These are phyloP conservation scores for Cryptococcus amylolentus DNA, from an alignment of 1,284 basidiomycete species.

Conservation along the genomic window DNA sequence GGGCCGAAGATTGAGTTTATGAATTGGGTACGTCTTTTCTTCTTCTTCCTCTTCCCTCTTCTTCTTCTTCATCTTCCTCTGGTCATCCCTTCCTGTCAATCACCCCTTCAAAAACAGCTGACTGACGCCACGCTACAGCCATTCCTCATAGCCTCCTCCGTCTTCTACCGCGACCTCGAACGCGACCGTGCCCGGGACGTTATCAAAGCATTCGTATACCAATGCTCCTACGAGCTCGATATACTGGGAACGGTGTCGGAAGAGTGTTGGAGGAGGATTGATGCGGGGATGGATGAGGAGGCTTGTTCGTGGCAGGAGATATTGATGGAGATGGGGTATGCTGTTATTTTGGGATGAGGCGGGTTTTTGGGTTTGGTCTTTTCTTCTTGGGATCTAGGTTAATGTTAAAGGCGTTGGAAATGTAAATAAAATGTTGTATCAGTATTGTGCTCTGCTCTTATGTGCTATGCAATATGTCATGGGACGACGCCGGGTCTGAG, in stretches of 20 bases:
- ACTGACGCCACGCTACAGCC: conserved; percentile 6
- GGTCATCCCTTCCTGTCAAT: too few species aligned
- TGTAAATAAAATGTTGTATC: too few species aligned
- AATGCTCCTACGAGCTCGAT: conserved; percentile 40
- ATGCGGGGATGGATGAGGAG: conserved; percentile 37
- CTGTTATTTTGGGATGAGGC: conserved; percentile 25
- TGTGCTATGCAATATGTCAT: too few species aligned
- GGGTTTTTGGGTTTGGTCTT: too few species aligned
- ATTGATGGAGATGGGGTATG: conserved; percentile 33
- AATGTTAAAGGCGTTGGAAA: too few species aligned
- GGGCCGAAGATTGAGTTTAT: conserved; percentile 45
- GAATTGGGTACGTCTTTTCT: conserved; percentile 36
- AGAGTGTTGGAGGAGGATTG: conserved; percentile 41
- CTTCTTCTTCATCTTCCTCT: background rate
- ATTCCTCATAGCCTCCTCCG: conserved; percentile 31
- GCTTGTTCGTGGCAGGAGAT: conserved; percentile 39
- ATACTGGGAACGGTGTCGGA: conserved; percentile 27
- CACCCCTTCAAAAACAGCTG: too few species aligned
- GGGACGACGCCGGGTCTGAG: too few species aligned
- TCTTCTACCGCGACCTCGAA: conserved; percentile 16
- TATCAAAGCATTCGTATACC: conserved; percentile 37
- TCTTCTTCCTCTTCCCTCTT: background rate
- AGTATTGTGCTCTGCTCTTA: too few species aligned
- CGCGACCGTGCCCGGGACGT: conserved; percentile 28
- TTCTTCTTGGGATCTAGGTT: too few species aligned